phyloP scores from a whole-genome alignment of 2,329 filamentous ascomycete genomes.

The Mycosphaerella sp. region DNA sequence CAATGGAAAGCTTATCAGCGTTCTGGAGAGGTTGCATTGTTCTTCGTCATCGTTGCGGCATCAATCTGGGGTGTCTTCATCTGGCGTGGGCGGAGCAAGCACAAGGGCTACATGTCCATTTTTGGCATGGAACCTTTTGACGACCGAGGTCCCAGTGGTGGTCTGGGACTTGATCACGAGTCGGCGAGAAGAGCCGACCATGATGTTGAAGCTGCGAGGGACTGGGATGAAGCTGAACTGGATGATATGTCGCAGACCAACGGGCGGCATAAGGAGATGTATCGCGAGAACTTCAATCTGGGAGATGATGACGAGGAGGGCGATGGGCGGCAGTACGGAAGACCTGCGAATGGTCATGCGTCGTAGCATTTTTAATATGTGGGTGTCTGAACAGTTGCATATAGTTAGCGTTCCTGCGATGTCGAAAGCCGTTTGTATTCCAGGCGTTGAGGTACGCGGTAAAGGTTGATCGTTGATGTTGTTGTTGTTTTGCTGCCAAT shows the following conservation, averaged over 20 bases:
- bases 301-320: slow-evolving; percentile 20
- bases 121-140: slow-evolving; percentile 35
- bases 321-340: slow-evolving; percentile 4
- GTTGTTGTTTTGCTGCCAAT: no score
- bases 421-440: neutral
- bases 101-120: slow-evolving; percentile 43
- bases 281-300: slow-evolving; percentile 20
- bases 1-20: slow-evolving; percentile 86
- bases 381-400: neutral
- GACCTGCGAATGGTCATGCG: slow-evolving; percentile 11
- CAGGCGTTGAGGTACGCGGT: no score
- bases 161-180: slow-evolving; percentile 39
- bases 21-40: slow-evolving; percentile 77
- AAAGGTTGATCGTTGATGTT: no score
- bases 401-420: neutral
- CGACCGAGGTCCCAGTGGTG: slow-evolving; percentile 38
- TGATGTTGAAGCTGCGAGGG: slow-evolving; percentile 54
- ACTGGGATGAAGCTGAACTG: slow-evolving; percentile 57
- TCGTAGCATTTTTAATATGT: neutral
- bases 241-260: slow-evolving; percentile 42
- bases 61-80: slow-evolving; percentile 67
- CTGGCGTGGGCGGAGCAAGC: slow-evolving; percentile 50
- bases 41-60: slow-evolving; percentile 71
- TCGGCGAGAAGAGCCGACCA: slow-evolving; percentile 31
- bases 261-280: slow-evolving; percentile 6